phyloP scores from a whole-genome alignment of 2,329 filamentous ascomycete species.

The Monilinia aucupariae region DNA sequence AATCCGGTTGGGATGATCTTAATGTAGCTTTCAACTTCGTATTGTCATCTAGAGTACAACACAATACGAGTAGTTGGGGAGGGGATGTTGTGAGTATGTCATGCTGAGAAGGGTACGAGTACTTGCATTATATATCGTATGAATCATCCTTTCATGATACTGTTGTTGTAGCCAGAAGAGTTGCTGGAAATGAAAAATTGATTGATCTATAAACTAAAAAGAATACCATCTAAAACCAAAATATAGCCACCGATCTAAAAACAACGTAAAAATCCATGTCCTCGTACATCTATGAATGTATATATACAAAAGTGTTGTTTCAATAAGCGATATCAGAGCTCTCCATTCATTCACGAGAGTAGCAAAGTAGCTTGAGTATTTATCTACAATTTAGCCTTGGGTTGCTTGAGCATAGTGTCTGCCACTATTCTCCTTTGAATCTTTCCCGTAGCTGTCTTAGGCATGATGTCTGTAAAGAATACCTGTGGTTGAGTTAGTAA shows the following conservation, averaged over 20 bases:
- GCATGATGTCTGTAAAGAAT: constrained; percentile 79
- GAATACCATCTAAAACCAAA: neutral
- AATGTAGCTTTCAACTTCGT: too few species aligned
- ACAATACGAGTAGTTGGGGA: too few species aligned
- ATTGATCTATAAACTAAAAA: neutral
- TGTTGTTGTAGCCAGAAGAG: too few species aligned
- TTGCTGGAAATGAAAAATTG: neutral
- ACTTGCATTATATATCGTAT: too few species aligned
- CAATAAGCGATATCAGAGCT: neutral
- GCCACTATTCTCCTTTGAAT: constrained; percentile 83
- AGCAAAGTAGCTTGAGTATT: neutral
- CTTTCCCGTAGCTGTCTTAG: constrained; percentile 89
- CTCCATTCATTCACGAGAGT: too few species aligned
- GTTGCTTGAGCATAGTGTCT: constrained; percentile 73
- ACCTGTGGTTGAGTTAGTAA: constrained; percentile 43
- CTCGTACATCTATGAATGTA: neutral
- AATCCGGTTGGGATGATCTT: too few species aligned
- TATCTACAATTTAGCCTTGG: constrained; percentile 49
- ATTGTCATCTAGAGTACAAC: too few species aligned
- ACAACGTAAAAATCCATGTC: neutral
- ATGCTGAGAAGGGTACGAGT: too few species aligned
- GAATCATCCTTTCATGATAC: neutral
- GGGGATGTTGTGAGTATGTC: too few species aligned
- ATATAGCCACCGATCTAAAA: neutral
- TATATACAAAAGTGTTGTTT: neutral